Conservation (phyloP, 345 rosid species). For the Odontarrhena argentea region DNA sequence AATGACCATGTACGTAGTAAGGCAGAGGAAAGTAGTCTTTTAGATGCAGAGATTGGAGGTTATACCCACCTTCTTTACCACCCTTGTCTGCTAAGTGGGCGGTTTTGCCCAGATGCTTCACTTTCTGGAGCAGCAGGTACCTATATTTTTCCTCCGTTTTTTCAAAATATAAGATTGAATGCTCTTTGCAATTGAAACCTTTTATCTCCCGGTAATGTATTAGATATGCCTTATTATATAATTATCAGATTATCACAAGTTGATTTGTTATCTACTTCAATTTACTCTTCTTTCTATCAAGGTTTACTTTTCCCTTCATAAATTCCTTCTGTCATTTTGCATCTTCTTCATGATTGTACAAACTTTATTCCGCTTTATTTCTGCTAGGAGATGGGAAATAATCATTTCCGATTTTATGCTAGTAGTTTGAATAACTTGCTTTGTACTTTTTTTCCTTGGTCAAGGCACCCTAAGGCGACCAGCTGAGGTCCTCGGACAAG, state of each 20-base stretch:
- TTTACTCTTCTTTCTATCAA: slow-evolving; percentile 21
- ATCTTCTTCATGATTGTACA: slow-evolving; percentile 21
- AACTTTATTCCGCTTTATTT: slow-evolving; percentile 10
- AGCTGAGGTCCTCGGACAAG: slow-evolving; percentile 99
- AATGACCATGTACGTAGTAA: slow-evolving; percentile 57
- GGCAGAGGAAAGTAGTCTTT: slow-evolving; percentile 79
- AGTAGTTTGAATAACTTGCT: slow-evolving; percentile 28
- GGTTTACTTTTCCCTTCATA: slow-evolving; percentile 14
- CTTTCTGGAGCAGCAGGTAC: slow-evolving; percentile 93
- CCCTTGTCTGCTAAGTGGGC: slow-evolving; percentile 83
- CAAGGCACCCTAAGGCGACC: slow-evolving; percentile 84
- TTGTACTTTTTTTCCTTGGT: slow-evolving; percentile 34
- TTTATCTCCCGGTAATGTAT: slow-evolving; percentile 6
- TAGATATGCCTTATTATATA: slow-evolving; percentile 24
- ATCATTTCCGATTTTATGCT: slow-evolving; percentile 8
- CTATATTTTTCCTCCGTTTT: slow-evolving; percentile 31
- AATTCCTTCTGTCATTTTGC: slow-evolving; percentile 15
- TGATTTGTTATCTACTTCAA: slow-evolving; percentile 18
- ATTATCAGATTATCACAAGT: slow-evolving; percentile 19
- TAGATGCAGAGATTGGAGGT: slow-evolving; percentile 93
- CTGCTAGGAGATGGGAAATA: slow-evolving; percentile 19
- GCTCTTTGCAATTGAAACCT: slow-evolving; percentile 13
- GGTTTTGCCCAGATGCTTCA: slow-evolving; percentile 98
- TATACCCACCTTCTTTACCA: slow-evolving; percentile 87
- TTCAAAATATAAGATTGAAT: slow-evolving; percentile 10